These are phyloP conservation scores for Rhizophagus clarus DNA, from an alignment of 192 early-diverging fungal species.

Conservation along the genomic window DNA sequence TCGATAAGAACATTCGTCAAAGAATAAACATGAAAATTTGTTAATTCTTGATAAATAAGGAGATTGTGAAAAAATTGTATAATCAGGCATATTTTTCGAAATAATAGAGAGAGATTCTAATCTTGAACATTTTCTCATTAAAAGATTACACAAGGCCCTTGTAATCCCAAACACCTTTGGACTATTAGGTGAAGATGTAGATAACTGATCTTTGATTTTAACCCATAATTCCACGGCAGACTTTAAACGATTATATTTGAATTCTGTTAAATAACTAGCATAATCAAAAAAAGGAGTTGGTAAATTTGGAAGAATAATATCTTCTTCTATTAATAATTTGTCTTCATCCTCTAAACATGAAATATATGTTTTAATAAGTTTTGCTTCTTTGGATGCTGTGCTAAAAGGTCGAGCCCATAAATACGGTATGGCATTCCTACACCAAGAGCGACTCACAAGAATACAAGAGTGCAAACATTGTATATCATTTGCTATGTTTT, in stretches of 20 bases:
- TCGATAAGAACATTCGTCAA: neutral
- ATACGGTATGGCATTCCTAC: neutral
- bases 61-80: neutral
- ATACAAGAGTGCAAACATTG: neutral
- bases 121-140: neutral
- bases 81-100: neutral
- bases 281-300: neutral
- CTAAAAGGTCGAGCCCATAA: conserved; percentile 10
- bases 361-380: neutral
- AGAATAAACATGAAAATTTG: neutral
- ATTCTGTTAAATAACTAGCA: neutral
- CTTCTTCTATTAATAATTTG: neutral
- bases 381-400: neutral
- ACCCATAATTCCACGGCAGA: neutral
- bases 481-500: neutral
- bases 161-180: neutral
- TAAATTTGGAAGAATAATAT: neutral
- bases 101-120: neutral
- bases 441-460: neutral
- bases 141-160: neutral
- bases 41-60: neutral
- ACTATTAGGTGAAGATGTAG: neutral
- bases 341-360: neutral
- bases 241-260: neutral
- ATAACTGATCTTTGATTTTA: neutral